phyloP scores from a whole-genome alignment of 805 yeast genomes.

The Kazachstania martiniae region DNA sequence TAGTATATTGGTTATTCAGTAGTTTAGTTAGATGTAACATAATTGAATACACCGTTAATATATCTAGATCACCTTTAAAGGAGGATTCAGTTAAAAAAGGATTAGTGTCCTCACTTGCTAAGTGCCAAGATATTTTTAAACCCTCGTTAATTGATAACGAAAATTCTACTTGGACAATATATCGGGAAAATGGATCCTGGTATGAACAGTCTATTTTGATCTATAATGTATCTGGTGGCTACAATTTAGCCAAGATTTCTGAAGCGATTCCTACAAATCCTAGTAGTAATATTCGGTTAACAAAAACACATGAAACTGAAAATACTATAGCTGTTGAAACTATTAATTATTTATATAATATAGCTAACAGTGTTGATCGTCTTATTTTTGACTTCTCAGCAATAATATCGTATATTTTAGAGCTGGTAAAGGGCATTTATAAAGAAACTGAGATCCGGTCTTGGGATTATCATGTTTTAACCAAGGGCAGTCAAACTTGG shows the following conservation, averaged over 20 bases:
- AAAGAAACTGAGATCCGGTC: slow-evolving; percentile 1
- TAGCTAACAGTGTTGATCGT: not conserved
- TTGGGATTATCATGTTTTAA: slow-evolving; percentile 1
- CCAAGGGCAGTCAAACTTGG: slow-evolving; percentile 4
- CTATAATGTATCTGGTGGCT: not conserved
- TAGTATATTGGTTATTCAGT: too few relatives aligned
- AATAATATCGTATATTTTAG: not conserved
- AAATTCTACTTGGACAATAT: not conserved
- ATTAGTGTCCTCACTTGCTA: not conserved
- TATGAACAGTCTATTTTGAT: not conserved
- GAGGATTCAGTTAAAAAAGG: not conserved
- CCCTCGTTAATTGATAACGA: too few relatives aligned
- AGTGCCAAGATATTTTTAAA: not conserved
- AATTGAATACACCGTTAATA: not conserved
- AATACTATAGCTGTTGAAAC: not conserved
- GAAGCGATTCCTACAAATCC: not conserved
- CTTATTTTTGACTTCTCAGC: not conserved
- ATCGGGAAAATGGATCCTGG: too few relatives aligned
- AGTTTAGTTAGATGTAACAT: too few relatives aligned
- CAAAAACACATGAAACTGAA: not conserved
- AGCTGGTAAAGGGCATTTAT: not conserved
- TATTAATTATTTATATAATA: too few relatives aligned
- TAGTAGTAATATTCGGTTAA: not conserved
- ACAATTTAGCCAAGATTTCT: not conserved
- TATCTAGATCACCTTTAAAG: not conserved